Evolutionary conservation across 2,329 filamentous ascomycete genomes (phyloP).

Genomic region (Cladosporium austrohemisphaericum): DNA sequence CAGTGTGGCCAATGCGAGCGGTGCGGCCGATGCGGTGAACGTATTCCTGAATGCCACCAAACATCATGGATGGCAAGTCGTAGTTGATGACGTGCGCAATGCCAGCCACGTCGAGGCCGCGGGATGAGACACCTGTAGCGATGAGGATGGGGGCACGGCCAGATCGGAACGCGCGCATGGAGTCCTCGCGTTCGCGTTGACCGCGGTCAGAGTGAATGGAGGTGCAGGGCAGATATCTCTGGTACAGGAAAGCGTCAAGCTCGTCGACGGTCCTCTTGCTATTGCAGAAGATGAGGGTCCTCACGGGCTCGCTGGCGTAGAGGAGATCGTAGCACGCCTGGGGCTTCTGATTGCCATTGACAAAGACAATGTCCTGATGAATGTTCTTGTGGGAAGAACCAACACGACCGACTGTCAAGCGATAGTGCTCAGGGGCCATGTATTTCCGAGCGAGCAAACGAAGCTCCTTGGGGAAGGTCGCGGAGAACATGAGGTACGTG

Average conservation of each 20-base stretch:
- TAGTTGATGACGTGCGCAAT: conserved; percentile 93
- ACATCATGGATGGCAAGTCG: conserved; percentile 68
- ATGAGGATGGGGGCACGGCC: conserved; percentile 76
- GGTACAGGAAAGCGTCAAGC: conserved; percentile 83
- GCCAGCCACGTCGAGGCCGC: conserved; percentile 83
- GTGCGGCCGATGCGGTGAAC: conserved; percentile 94
- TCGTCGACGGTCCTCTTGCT: conserved; percentile 73
- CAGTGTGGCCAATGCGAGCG: conserved; percentile 83
- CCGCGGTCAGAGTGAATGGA: conserved; percentile 86
- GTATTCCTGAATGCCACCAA: conserved; percentile 92
- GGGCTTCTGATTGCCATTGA: conserved; percentile 65
- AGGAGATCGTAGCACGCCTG: conserved; percentile 70
- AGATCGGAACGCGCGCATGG: conserved; percentile 68
- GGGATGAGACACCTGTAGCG: conserved; percentile 79
- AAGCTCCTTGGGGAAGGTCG: conserved; percentile 81
- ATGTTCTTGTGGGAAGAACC: conserved; percentile 78
- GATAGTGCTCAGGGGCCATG: conserved; percentile 69
- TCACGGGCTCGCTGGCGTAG: conserved; percentile 63
- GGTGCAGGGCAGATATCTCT: conserved; percentile 72
- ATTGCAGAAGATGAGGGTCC: conserved; percentile 90
- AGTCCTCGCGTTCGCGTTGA: conserved; percentile 83
- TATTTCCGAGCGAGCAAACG: conserved; percentile 74
- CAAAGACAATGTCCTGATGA: conserved; percentile 67
- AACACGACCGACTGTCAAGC: conserved; percentile 80
- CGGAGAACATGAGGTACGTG: conserved; percentile 80